Base-by-base conservation (phyloP, 306 rosid genomes). In the Inga laurina region DNA sequence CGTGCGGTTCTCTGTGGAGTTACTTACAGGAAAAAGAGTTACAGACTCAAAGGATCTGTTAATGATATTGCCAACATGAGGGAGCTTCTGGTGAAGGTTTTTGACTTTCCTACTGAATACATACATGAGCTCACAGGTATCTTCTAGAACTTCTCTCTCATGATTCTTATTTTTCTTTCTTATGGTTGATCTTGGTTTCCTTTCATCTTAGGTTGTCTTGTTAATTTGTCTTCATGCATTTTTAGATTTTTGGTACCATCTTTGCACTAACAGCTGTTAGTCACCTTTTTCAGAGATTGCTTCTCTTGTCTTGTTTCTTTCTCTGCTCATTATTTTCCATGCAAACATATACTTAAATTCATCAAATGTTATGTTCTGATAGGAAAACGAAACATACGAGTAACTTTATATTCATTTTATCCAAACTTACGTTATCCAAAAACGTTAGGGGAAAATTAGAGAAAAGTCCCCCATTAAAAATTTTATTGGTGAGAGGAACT, bases 1-100 rank as follows among this genome's bases (percentile, higher is more conserved):
- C 91, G 97, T 0, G 98, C 97, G 1, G 88, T 95, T 89, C 95
- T 93, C 15, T 90, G 95, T 72, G 98, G 94, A 43, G 92, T 93
- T 76, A 83, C 93, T 34, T 93, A 95, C 86, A 82, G 72, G 64
- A 48, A 73, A 14, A 45, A 34, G 72, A 95, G 89, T 75, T 85
- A 79, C 86, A 88, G 35, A 80, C 94, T 93, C 84, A 86, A 76
- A 64, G 97, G 98, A 52, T 84, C 93, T n/a, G 35, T 82, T 4
- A 92, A 93, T 72, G 98, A 95, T 62, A 90, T 91, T 37, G 75
- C 8, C 2, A 88, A 82, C 86, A 93, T 95, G 95, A 85, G 72
- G 76, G 82, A 78, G 2, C 77, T 95, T 73, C 82, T 95, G 76
- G 78, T 81, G 7, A 56, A 72, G 19, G 30, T 16, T n/a, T 95